A percentile compares a stretch with the other conserved stretches of the same genome.
Evolutionary conservation across 2,329 filamentous ascomycete genomes (phyloP).

Genomic region (Beauveria varroae): DNA sequence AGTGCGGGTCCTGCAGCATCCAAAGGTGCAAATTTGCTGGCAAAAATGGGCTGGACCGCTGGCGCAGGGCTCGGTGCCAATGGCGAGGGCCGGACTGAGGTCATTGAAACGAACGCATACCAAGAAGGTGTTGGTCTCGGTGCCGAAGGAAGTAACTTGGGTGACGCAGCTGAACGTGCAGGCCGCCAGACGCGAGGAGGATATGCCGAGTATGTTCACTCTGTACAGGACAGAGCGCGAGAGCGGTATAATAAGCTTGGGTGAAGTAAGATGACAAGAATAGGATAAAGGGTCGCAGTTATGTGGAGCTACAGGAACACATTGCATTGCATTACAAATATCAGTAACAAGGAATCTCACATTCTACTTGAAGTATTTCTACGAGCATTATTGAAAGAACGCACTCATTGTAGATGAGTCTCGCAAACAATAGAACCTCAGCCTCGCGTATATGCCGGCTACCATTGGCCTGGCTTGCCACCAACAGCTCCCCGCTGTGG

Average conservation of each 20-base stretch:
- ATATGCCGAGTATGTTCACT: conserved; percentile 56
- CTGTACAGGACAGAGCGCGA: conserved; percentile 58
- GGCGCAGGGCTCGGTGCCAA: conserved; percentile 59
- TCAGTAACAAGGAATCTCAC: too few species aligned
- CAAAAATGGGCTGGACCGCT: conserved; percentile 65
- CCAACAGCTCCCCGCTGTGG: conserved; percentile 7
- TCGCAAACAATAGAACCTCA: not conserved
- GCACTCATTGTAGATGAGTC: not conserved
- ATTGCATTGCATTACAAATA: not conserved
- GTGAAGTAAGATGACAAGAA: not conserved
- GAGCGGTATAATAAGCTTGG: conserved; percentile 55
- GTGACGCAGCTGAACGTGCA: conserved; percentile 59
- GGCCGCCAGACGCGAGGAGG: conserved; percentile 52
- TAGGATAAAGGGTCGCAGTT: not conserved
- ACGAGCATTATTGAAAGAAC: not conserved
- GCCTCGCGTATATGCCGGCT: not conserved
- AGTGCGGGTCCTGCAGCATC: conserved; percentile 35
- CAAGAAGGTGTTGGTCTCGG: conserved; percentile 62
- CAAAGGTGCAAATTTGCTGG: conserved; percentile 59
- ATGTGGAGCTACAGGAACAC: not conserved
- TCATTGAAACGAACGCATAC: conserved; percentile 58
- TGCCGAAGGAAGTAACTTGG: conserved; percentile 60
- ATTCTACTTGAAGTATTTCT: not conserved
- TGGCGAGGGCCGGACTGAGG: conserved; percentile 55
- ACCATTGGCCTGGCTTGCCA: not conserved